A percentile compares a stretch with the other conserved stretches of the same genome.
phyloP scores from a whole-genome alignment of 2,329 filamentous ascomycete genomes.

The Parascedosporium putredinis region DNA sequence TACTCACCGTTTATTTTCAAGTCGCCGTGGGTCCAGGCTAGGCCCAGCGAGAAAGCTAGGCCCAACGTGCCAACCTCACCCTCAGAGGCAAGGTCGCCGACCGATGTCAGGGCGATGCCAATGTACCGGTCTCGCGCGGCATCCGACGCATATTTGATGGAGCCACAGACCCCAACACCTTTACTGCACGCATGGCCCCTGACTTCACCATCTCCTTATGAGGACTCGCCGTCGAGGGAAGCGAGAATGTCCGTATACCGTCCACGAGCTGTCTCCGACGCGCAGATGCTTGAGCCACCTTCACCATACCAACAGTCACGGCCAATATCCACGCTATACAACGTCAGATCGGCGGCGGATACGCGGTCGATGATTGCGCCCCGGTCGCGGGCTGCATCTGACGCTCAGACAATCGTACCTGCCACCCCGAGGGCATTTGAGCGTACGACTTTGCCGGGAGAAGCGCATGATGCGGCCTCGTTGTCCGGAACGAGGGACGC shows the following conservation, averaged over 20 bases:
- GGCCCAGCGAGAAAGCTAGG: neutral
- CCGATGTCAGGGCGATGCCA: neutral
- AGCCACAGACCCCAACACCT: neutral
- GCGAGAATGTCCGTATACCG: neutral
- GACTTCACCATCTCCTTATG: neutral
- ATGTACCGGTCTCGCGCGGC: neutral
- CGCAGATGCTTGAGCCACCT: neutral
- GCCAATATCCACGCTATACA: neutral
- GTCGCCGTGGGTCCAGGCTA: conserved; percentile 1
- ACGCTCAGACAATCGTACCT: neutral
- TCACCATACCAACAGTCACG: neutral
- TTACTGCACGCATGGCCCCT: neutral
- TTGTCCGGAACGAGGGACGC: neutral
- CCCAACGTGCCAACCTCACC: neutral
- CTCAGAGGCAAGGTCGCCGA: neutral
- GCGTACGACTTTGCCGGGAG: neutral
- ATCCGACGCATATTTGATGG: neutral
- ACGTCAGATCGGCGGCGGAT: neutral
- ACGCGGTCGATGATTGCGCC: neutral
- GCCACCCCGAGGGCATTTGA: neutral
- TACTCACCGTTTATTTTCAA: neutral
- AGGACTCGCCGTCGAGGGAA: neutral
- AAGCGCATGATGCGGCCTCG: neutral
- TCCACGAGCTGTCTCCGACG: neutral
- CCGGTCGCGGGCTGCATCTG: neutral